These are phyloP conservation scores for Oryza australiensis DNA, from an alignment of 176 grass and related monocot species.

Conservation along the genomic window DNA sequence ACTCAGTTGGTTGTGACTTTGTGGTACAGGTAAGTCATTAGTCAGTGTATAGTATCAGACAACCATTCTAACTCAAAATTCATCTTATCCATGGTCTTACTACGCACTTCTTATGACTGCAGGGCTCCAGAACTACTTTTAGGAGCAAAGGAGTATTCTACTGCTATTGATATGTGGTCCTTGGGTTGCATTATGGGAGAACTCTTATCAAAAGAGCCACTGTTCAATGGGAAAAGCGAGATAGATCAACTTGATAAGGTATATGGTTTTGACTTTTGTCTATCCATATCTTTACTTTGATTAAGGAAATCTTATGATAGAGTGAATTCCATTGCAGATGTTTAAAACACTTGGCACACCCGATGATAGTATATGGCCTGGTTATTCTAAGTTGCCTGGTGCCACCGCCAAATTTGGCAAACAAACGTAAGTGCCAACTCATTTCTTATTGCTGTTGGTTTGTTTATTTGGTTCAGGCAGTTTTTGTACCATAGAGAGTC, in stretches of 20 bases:
- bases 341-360: constrained; percentile 75
- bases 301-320: constrained; percentile 27
- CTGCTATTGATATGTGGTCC: constrained; percentile 97
- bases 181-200: constrained; percentile 97
- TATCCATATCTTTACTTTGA: constrained; percentile 20
- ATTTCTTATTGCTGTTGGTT: constrained; percentile 3
- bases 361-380: constrained; percentile 79
- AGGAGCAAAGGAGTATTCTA: constrained; percentile 92
- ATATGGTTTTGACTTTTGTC: constrained; percentile 2
- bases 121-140: constrained; percentile 90
- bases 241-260: constrained; percentile 91
- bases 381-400: constrained; percentile 74
- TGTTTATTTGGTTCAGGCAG: constrained; percentile 15
- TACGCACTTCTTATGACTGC: constrained; percentile 11
- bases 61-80: neutral
- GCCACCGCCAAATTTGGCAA: constrained; percentile 65
- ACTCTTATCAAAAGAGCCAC: constrained; percentile 72
- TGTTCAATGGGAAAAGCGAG: constrained; percentile 77
- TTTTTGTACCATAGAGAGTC: neutral
- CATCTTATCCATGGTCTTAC: constrained; percentile 8
- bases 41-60: constrained; percentile 13
- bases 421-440: constrained; percentile 61
- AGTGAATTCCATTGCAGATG: constrained; percentile 61
- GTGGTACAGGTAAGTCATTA: constrained; percentile 74
- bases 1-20: constrained; percentile 96